Evolutionary conservation across 805 yeast genomes (phyloP).

Genomic region (Candida boidinii): DNA sequence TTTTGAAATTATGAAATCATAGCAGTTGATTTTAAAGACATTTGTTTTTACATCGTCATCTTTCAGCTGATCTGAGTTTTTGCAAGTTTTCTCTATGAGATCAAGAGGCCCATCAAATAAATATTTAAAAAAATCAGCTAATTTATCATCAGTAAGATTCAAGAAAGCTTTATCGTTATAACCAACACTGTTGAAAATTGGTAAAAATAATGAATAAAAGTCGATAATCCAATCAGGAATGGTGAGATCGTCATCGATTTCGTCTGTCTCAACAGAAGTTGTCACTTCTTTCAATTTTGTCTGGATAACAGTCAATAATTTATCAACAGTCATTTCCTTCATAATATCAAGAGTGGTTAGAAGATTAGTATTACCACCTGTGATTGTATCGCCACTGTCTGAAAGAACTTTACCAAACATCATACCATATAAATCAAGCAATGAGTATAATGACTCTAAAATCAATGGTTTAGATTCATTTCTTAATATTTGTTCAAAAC

Average conservation of each 20-base stretch:
- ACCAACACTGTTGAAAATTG: conserved; percentile 39
- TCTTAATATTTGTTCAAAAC: conserved; percentile 61
- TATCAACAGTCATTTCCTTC: conserved; percentile 26
- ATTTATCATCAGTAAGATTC: conserved; percentile 27
- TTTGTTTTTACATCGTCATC: too few species aligned
- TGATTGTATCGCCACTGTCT: conserved; percentile 5
- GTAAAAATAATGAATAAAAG: conserved; percentile 53
- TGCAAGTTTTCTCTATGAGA: conserved; percentile 19
- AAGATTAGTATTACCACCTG: conserved; percentile 1
- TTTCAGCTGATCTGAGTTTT: conserved; percentile 6
- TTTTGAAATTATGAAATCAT: conserved; percentile 49
- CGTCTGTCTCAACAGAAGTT: conserved; percentile 22
- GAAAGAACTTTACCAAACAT: conserved; percentile 50
- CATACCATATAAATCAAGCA: conserved; percentile 58
- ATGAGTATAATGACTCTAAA: conserved; percentile 50
- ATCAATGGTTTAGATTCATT: conserved; percentile 51
- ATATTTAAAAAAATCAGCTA: conserved; percentile 28
- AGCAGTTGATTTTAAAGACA: conserved; percentile 47
- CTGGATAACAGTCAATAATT: conserved; percentile 32
- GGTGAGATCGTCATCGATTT: conserved; percentile 41
- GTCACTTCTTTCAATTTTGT: conserved; percentile 26
- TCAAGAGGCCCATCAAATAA: conserved; percentile 40
- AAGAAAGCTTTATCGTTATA: conserved; percentile 29
- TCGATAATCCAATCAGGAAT: conserved; percentile 81
- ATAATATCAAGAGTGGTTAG: conserved; percentile 21